phyloP scores from a whole-genome alignment of 176 grass and related monocot species.

The Zizania latifolia region DNA sequence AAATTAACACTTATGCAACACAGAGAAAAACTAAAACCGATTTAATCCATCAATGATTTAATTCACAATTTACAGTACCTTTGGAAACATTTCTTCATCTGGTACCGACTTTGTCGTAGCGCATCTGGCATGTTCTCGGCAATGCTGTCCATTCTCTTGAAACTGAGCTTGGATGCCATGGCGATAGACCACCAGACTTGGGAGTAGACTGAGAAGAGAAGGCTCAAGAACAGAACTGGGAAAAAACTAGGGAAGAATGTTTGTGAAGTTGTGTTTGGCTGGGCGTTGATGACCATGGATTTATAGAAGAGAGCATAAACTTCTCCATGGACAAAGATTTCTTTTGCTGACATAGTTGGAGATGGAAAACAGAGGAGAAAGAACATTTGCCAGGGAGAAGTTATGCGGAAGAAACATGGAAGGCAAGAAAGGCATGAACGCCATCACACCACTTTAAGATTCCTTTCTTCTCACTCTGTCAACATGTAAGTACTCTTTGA shows the following conservation, averaged over 20 bases:
- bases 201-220: not conserved
- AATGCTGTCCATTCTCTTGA: constrained; percentile 70
- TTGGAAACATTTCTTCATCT: constrained; percentile 79
- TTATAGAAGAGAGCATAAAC: constrained; percentile 55
- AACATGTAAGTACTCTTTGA: too few relatives aligned
- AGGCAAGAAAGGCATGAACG: constrained; percentile 63
- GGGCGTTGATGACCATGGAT: constrained; percentile 28
- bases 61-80: constrained; percentile 21
- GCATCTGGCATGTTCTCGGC: constrained; percentile 76
- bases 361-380: constrained; percentile 55
- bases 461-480: too few relatives aligned
- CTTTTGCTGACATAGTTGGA: constrained; percentile 41
- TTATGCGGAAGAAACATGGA: constrained; percentile 59
- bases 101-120: constrained; percentile 64
- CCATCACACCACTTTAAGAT: constrained; percentile 25
- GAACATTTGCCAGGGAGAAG: constrained; percentile 54
- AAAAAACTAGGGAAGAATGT: not conserved
- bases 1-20: too few relatives aligned
- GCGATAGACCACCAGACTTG: not conserved
- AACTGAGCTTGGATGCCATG: constrained; percentile 59
- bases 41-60: not conserved
- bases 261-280: constrained; percentile 28
- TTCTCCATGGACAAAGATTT: constrained; percentile 32
- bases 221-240: not conserved
- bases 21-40: not conserved